phyloP scores from a whole-genome alignment of 192 early-diverging fungal genomes.

The Podila clonocystis region DNA sequence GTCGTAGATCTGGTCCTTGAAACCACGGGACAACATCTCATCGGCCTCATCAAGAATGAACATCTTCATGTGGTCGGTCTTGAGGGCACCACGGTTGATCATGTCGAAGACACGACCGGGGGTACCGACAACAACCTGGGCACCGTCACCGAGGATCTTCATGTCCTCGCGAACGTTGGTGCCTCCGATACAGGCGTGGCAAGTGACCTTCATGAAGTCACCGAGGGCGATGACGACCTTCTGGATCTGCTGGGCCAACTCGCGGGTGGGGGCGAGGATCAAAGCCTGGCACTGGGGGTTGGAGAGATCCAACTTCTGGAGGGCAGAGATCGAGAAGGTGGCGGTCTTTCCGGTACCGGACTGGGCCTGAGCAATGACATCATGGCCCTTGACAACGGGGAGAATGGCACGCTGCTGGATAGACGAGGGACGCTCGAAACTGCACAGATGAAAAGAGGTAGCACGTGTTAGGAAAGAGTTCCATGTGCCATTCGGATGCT shows the following conservation, averaged over 20 bases:
- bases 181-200: constrained; percentile 98
- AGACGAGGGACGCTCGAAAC: constrained; percentile 96
- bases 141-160: constrained; percentile 79
- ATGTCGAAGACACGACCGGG: constrained; percentile 99
- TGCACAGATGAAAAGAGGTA: constrained; percentile 19
- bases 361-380: constrained; percentile 99
- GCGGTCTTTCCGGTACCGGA: constrained; percentile 99
- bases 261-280: constrained; percentile 96
- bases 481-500: not conserved
- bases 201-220: constrained; percentile 94
- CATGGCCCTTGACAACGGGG: constrained; percentile 93
- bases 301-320: constrained; percentile 89
- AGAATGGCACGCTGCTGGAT: constrained; percentile 98
- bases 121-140: constrained; percentile 97
- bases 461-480: not conserved
- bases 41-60: constrained; percentile 99
- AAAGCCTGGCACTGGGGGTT: constrained; percentile 91
- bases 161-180: constrained; percentile 94
- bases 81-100: constrained; percentile 92
- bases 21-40: constrained; percentile 98
- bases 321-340: constrained; percentile 99
- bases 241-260: constrained; percentile 98
- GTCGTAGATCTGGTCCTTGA: constrained; percentile 99
- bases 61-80: constrained; percentile 91
- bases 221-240: constrained; percentile 95